A percentile compares a stretch with the other conserved stretches of the same genome.
Evolutionary conservation across 441 rosid genomes (phyloP).

Genomic region (Dalechampia spathulata): DNA sequence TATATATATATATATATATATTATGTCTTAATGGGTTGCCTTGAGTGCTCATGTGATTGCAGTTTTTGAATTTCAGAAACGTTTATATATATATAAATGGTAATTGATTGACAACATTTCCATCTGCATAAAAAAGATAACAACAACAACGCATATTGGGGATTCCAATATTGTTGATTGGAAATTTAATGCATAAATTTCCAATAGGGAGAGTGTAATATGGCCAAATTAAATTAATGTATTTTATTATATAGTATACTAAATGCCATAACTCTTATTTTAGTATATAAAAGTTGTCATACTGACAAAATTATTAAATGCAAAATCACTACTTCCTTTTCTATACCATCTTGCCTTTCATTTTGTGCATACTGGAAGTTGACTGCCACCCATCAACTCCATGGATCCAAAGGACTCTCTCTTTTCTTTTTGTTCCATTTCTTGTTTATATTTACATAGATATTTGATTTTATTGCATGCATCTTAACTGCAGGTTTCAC

Average conservation of each 20-base stretch:
- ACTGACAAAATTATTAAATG: background rate
- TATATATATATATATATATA: too few relatives aligned
- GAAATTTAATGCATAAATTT: background rate
- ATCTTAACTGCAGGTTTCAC: too few relatives aligned
- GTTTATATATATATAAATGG: too few relatives aligned
- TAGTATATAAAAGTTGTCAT: background rate
- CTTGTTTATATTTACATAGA: too few relatives aligned
- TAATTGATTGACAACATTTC: background rate
- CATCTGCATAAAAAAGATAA: background rate
- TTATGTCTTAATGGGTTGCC: background rate
- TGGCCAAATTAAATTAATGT: background rate
- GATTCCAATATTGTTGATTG: background rate
- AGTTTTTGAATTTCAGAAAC: background rate
- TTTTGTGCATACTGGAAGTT: slow-evolving; percentile 3
- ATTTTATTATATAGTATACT: background rate
- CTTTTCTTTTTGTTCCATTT: too few relatives aligned
- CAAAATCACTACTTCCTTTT: background rate
- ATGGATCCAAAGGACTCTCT: background rate
- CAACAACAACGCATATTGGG: background rate
- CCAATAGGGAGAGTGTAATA: background rate
- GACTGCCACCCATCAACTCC: background rate
- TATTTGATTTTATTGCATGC: too few relatives aligned
- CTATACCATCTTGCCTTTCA: background rate
- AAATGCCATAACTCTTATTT: background rate
- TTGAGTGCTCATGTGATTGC: too few relatives aligned